phyloP scores from a whole-genome alignment of 805 yeast species.

The Kluyveromyces siamensis region DNA sequence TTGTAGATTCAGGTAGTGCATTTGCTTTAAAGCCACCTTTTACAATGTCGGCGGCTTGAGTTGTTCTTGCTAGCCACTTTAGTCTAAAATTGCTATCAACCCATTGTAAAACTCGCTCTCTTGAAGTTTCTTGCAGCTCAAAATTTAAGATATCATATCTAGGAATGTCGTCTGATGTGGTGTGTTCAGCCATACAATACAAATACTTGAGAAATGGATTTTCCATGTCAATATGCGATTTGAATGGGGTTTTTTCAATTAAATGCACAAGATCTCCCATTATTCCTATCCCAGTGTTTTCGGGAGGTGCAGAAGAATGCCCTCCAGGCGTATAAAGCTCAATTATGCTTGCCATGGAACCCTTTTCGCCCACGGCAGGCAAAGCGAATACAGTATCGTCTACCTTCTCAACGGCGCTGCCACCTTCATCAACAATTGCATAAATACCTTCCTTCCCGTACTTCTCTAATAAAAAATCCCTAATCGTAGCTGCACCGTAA shows the following conservation, averaged over 20 bases:
- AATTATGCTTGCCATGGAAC: constrained; percentile 32
- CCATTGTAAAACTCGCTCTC: constrained; percentile 1
- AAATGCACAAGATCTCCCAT: constrained; percentile 43
- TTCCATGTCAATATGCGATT: constrained; percentile 33
- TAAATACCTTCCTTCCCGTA: constrained; percentile 51
- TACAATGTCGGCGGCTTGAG: constrained; percentile 50
- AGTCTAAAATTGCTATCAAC: constrained; percentile 26
- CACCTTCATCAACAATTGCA: constrained; percentile 58
- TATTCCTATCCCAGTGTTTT: constrained; percentile 66
- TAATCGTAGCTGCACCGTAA: constrained; percentile 45
- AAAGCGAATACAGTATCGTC: constrained; percentile 38
- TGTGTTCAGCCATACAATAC: constrained; percentile 52
- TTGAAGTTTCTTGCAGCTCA: constrained; percentile 7
- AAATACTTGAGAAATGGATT: constrained; percentile 49
- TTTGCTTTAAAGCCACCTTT: constrained; percentile 52
- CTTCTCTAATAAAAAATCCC: constrained; percentile 35
- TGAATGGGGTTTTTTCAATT: constrained; percentile 48
- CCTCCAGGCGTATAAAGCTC: constrained; percentile 53
- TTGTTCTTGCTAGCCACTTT: constrained; percentile 29
- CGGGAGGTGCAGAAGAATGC: constrained; percentile 64
- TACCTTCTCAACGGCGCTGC: constrained; percentile 23
- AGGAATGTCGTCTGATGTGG: constrained; percentile 6
- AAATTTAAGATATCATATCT: not conserved
- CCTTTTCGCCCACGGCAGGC: constrained; percentile 41
- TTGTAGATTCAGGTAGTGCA: constrained; percentile 48